Base-by-base conservation (phyloP, 352 stramenopile genomes). In the Phytopythium kandeliae region DNA sequence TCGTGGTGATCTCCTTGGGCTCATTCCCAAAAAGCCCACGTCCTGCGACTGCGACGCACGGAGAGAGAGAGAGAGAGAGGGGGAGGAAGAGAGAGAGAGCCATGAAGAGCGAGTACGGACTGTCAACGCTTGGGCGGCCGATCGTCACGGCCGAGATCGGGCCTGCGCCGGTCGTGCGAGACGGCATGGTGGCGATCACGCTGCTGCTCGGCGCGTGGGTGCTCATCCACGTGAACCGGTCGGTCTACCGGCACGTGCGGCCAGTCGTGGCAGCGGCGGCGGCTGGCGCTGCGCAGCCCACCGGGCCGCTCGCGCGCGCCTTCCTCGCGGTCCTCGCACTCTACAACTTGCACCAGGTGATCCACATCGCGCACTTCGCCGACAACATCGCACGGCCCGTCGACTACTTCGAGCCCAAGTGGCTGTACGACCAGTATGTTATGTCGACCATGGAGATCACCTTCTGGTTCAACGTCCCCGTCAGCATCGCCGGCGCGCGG, bases 371-470 rank as follows among this genome's bases (percentile, higher is more conserved):
- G 22, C 41, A 47, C 22, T 47, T 47, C 41, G 19, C 41, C 41
- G 41, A 47, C 41, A 47, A 47, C 41, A 19, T 47, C 41, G 41
- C 41, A 24, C 41, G 41, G 8, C 41, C 41, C 2, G 41, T 47
- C 22, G 41, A 8, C 22, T 47, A 47, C 41, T 47, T 34, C 22
- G 41, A 47, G 41, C 41, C 41, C 8, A 47, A 47, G 41, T 47
- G 41, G 41, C 24, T 47, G 22, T 47, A 47, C 41, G 41, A 47
- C 41, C 16, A 47, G 41, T 47, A 47, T 12, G 1, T 47, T 6
- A 1, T 48, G 42, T 48, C 42, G 15, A 48, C 42, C 24, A 48
- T 48, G 42, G 42, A 48, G 42, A 48, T 48, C 24, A 48, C 42
- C 25, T 48, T 36, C 42, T 48, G 28, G n/a, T 48, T 48, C 42